Percentiles rank a stretch among this genome's conserved stretches.
phyloP scores from a whole-genome alignment of 345 rosid species.

The Eucalyptus pauciflora region DNA sequence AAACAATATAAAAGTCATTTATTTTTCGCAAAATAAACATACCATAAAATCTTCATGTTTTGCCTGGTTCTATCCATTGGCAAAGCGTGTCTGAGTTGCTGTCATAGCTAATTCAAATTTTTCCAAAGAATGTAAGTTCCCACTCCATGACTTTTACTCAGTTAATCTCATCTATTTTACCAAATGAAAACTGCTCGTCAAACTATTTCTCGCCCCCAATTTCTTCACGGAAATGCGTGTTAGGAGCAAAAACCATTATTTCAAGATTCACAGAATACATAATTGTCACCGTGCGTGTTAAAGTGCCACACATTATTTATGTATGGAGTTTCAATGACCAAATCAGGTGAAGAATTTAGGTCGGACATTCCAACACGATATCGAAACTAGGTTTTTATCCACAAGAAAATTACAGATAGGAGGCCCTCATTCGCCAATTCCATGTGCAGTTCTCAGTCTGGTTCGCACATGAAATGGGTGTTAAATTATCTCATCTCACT shows the following conservation, averaged over 20 bases:
- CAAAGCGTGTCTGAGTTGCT: not conserved
- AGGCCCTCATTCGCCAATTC: not conserved
- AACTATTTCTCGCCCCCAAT: no score
- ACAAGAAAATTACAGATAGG: not conserved
- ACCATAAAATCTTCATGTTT: not conserved
- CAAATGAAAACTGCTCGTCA: not conserved
- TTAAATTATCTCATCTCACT: not conserved
- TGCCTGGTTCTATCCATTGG: not conserved
- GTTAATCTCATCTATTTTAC: not conserved
- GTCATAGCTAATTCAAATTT: not conserved
- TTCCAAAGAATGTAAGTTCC: not conserved
- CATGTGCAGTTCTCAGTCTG: rapidly evolving
- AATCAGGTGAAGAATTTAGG: not conserved
- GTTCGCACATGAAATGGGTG: not conserved
- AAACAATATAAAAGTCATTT: no score
- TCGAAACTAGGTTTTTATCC: not conserved
- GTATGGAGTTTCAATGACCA: not conserved
- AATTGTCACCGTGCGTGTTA: not conserved
- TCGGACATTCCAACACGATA: not conserved
- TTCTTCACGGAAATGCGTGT: not conserved
- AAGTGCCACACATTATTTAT: not conserved
- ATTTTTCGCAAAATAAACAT: rapidly evolving
- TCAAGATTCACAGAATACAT: no score
- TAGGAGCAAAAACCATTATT: not conserved
- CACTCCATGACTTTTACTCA: not conserved